Evolutionary conservation across 257 asterid genomes (phyloP).

Genomic region (Cinchona pubescens): DNA sequence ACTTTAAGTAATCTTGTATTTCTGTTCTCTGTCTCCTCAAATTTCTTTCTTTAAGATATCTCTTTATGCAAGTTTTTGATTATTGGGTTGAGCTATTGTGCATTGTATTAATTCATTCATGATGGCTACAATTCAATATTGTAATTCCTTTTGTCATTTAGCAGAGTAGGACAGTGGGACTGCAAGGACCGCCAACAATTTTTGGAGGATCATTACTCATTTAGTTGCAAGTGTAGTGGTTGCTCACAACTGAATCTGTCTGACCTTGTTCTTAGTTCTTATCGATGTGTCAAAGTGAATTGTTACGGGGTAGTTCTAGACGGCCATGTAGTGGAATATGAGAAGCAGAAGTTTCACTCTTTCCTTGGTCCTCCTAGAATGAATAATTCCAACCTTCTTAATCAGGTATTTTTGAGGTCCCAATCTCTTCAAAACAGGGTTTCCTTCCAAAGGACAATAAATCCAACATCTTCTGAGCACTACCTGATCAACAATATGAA

Average conservation of each 20-base stretch:
- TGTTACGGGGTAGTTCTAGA: conserved; percentile 79
- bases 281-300: conserved; percentile 53
- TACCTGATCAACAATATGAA: background rate
- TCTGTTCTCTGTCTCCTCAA: background rate
- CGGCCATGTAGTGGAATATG: conserved; percentile 40
- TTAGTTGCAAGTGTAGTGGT: conserved; percentile 74
- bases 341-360: conserved; percentile 46
- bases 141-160: conserved; percentile 15
- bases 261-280: conserved; percentile 68
- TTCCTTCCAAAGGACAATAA: background rate
- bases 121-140: background rate
- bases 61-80: background rate
- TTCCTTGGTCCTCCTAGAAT: conserved; percentile 20
- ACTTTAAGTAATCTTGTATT: background rate
- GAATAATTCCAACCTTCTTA: conserved; percentile 23
- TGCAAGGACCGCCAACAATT: conserved; percentile 56
- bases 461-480: background rate
- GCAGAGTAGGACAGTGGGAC: conserved; percentile 82
- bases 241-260: conserved; percentile 65
- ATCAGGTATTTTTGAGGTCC: conserved; percentile 45
- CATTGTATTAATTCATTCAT: background rate
- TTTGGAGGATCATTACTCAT: conserved; percentile 69
- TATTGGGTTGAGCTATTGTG: background rate
- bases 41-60: background rate
- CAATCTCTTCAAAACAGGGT: background rate